Evolutionary conservation across 2,329 filamentous ascomycete genomes (phyloP), one percentile per base, ranked within the genome.

Genomic region (Knoxdaviesia proteae): DNA sequence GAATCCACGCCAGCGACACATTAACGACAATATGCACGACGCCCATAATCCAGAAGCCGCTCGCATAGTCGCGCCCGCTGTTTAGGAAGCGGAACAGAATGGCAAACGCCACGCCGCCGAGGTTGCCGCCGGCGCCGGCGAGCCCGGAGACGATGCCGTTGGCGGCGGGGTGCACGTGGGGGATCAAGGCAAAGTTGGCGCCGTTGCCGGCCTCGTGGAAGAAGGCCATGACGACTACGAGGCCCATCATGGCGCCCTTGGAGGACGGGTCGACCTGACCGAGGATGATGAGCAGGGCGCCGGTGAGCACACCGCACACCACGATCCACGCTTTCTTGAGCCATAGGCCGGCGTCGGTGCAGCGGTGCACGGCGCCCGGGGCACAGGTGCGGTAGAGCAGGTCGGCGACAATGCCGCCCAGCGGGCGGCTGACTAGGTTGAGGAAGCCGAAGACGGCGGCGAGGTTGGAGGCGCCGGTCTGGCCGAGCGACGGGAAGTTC

Each of bases 191-290:
- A 58, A 90, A 94, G 61, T 83, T 90, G 36, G 83, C 77, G 0
- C 87, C 87, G 54, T 94, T 94, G 37, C 77, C 77, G 2, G 80
- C 83, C 56, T 92, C 84, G 38, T 86, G 61, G 62, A 93, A 93
- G 55, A 93, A 68, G 1, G 81, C 83, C 61, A 86, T 69, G 7
- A 83, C 69, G 1, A 78, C 77, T 6, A 92, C 63, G 5, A 94
- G 72, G 1, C 81, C 83, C 44, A 90, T 76, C 67, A 92, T 77
- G 3, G 71, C 74, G 6, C 67, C 59, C 40, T 77, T 57, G 30
- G 68, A 54, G 31, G 75, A 68, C 0, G 81, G 69, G 55, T 90
- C 62, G 52, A 74, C 64, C 2, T 66, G 61, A 29, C 79, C 81
- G 51, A 77, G 66, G 46, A 77, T 56, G 44, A 87, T 68, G 20